Evolutionary conservation across 2,329 filamentous ascomycete species (phyloP).

Genomic region (Nakataea oryzae): DNA sequence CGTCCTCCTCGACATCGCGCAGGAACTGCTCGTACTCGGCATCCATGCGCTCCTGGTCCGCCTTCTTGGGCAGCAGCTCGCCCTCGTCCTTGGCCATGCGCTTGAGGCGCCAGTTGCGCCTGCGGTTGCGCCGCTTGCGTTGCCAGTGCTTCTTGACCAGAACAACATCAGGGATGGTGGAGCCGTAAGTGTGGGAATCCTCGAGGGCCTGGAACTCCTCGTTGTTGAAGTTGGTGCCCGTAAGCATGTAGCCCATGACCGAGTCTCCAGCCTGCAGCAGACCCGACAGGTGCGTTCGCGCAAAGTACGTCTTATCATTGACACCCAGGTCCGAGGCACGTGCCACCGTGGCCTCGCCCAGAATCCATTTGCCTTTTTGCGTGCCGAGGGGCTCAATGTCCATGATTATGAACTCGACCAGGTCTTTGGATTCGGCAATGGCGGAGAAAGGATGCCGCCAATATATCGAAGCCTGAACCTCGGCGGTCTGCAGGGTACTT

Average conservation of each 20-base stretch:
- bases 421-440: conserved; percentile 71
- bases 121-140: conserved; percentile 66
- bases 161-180: conserved; percentile 79
- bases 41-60: conserved; percentile 81
- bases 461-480: conserved; percentile 73
- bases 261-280: conserved; percentile 84
- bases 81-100: conserved; percentile 86
- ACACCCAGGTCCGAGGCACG: conserved; percentile 75
- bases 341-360: conserved; percentile 82
- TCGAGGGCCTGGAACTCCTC: conserved; percentile 75
- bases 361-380: conserved; percentile 69
- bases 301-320: conserved; percentile 83
- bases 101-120: conserved; percentile 87
- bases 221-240: conserved; percentile 89
- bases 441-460: conserved; percentile 84
- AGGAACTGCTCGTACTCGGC: conserved; percentile 96
- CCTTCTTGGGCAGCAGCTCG: conserved; percentile 75
- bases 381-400: conserved; percentile 76
- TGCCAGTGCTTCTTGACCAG: conserved; percentile 96
- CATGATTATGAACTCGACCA: conserved; percentile 89
- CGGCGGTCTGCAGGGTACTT: conserved; percentile 80
- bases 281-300: conserved; percentile 78
- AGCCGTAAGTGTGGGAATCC: conserved; percentile 61
- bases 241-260: conserved; percentile 87
- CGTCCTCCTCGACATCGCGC: conserved; percentile 91